These are phyloP conservation scores for Torulaspora maleeae DNA, from an alignment of 805 yeast genomes.

Conservation along the genomic window DNA sequence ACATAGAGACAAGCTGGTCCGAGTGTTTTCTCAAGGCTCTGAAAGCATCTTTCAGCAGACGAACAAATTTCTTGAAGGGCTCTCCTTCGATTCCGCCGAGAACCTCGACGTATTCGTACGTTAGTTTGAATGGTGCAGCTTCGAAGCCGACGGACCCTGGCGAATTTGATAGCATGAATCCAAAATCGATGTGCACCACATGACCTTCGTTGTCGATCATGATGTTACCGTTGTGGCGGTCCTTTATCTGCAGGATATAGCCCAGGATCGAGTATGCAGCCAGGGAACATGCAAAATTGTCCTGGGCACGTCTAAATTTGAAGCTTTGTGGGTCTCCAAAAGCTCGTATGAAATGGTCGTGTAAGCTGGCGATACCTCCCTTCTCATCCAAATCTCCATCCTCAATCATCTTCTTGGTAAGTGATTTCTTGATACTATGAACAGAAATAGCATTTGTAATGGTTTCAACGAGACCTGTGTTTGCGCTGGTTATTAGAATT, in stretches of 20 bases:
- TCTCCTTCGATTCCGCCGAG: slow-evolving; percentile 73
- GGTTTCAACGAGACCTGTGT: slow-evolving; percentile 90
- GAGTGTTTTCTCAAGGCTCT: slow-evolving; percentile 65
- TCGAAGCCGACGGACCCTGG: slow-evolving; percentile 98
- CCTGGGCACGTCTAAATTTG: slow-evolving; percentile 69
- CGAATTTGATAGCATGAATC: slow-evolving; percentile 84
- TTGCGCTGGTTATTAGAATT: slow-evolving; percentile 83
- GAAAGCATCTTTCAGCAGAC: slow-evolving; percentile 68
- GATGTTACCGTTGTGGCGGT: slow-evolving; percentile 94
- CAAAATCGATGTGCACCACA: slow-evolving; percentile 92
- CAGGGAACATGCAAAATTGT: slow-evolving; percentile 75
- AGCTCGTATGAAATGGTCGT: slow-evolving; percentile 71
- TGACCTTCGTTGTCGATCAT: slow-evolving; percentile 97
- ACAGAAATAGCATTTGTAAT: slow-evolving; percentile 91
- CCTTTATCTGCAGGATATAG: slow-evolving; percentile 86
- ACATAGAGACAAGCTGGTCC: slow-evolving; percentile 72
- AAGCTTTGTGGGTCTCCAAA: slow-evolving; percentile 61
- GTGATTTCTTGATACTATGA: slow-evolving; percentile 89
- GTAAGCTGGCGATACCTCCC: slow-evolving; percentile 62
- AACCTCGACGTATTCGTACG: slow-evolving; percentile 82
- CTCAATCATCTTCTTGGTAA: slow-evolving; percentile 68
- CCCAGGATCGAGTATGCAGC: slow-evolving; percentile 92
- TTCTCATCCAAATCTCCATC: slow-evolving; percentile 60
- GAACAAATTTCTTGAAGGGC: slow-evolving; percentile 55
- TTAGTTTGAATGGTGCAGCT: slow-evolving; percentile 93